phyloP scores from a whole-genome alignment of 371 early-diverging fungal genomes.

The Basidiobolus meristosporus region DNA sequence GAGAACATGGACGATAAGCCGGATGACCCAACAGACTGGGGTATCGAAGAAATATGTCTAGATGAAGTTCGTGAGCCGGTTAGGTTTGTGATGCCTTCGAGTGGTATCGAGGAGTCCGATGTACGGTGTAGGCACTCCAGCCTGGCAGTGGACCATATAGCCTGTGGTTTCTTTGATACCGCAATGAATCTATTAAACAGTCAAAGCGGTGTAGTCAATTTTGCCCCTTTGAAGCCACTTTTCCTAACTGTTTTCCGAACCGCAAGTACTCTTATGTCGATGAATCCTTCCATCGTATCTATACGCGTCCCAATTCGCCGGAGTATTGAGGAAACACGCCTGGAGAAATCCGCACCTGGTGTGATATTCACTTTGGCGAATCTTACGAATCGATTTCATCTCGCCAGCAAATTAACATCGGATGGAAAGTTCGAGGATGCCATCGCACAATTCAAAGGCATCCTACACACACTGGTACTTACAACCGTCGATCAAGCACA shows the following conservation, averaged over 20 bases:
- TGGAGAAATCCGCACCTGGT: slow-evolving; percentile 26
- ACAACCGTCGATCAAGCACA: slow-evolving; percentile 33
- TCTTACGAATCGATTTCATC: no score
- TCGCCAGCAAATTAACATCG: slow-evolving; percentile 57
- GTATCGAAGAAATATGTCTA: no score
- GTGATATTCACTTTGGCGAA: no score
- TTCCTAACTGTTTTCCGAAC: slow-evolving; percentile 69
- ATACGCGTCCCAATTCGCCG: slow-evolving; percentile 38
- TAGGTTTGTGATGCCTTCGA: no score
- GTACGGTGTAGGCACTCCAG: no score
- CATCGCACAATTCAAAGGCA: slow-evolving; percentile 38
- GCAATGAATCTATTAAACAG: slow-evolving; percentile 70
- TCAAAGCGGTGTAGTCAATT: slow-evolving; percentile 74
- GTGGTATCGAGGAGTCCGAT: no score
- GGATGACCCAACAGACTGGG: no score
- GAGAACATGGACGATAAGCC: no score
- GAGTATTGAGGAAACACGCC: slow-evolving; percentile 25
- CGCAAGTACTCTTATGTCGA: slow-evolving; percentile 40
- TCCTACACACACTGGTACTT: slow-evolving; percentile 55
- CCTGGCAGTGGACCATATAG: no score
- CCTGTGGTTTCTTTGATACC: no score
- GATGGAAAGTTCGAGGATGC: slow-evolving; percentile 62
- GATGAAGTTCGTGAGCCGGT: no score
- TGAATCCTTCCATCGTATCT: slow-evolving; percentile 34
- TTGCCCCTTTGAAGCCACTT: slow-evolving; percentile 69